Evolutionary conservation across 306 rosid genomes (phyloP).

Genomic region (Glycyrrhiza uralensis): DNA sequence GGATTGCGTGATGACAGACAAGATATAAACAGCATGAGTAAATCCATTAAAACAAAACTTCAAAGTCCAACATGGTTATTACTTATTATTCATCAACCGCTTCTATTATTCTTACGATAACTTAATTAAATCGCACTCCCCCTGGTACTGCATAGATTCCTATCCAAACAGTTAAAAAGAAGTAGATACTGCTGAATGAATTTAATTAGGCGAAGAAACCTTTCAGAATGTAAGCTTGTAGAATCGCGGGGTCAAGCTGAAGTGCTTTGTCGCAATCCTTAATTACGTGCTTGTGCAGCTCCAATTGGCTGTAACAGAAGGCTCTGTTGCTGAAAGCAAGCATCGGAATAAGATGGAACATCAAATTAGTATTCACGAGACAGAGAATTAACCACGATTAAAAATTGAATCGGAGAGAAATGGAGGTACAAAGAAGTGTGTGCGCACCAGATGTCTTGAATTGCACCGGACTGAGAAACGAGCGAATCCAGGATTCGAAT

Average conservation of each 20-base stretch:
- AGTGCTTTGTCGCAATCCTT: conserved; percentile 91
- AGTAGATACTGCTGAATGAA: background rate
- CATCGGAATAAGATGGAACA: conserved; percentile 23
- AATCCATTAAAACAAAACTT: background rate
- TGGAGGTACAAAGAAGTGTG: background rate
- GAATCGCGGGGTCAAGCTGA: conserved; percentile 65
- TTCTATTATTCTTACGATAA: background rate
- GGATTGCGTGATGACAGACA: background rate
- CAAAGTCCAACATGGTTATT: background rate
- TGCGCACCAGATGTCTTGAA: conserved; percentile 80
- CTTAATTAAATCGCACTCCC: conserved; percentile 10
- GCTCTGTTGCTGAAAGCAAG: conserved; percentile 77
- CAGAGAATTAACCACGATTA: background rate
- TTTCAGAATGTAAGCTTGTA: conserved; percentile 86
- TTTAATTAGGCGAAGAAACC: conserved; percentile 38
- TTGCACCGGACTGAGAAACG: conserved; percentile 52
- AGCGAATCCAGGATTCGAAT: conserved; percentile 85
- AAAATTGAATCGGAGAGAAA: conserved; percentile 16
- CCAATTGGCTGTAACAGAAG: conserved; percentile 87
- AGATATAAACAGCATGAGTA: background rate
- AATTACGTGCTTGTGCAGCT: conserved; percentile 88
- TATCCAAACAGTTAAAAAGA: background rate
- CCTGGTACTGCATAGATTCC: background rate
- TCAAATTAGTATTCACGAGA: background rate
- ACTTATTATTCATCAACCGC: background rate